Evolutionary conservation across 2,329 filamentous ascomycete species (phyloP), one percentile per base, ranked within the genome.

Genomic region (Diaporthe sp.): DNA sequence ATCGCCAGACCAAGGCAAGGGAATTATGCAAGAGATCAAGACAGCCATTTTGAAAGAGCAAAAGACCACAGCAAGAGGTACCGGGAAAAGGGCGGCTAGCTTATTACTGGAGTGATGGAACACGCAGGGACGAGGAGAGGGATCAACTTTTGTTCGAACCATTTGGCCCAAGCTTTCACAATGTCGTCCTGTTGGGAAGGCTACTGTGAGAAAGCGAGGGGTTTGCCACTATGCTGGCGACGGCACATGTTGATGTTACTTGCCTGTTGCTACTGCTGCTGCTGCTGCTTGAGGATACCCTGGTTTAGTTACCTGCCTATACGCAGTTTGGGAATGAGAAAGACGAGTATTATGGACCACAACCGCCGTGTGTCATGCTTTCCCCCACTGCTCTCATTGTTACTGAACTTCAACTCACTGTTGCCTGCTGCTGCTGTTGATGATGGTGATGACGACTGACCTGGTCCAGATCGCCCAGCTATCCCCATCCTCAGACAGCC

Each of bases 221-320:
- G 49, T 12, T 39, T 39, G 37, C 49, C 15, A 13, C 31, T 46
- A 55, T 31, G 15, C 37, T 65, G 71, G 71, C 46, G 57, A 53
- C 58, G 71, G 60, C 58, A 70, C 25, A 34, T 65, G 71, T 65
- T 73, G 71, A 44, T 65, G 5, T 46, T 37, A 73, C 34, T 46
- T 37, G 65, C 34, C 60, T 55, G 46, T 49, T 28, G 22, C 49
- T 37, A 46, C 57, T 71, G 37, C 39, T 58, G 57, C 57, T 72
- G 28, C 39, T 60, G 25, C 42, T 71, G 60, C 55, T 72, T 72
- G 58, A 71, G 68, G 67, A 75, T 75, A 75, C 73, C 73, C 73
- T 72, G 67, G 57, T 62, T 55, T 51, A 71, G 73, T 51, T 65
- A 65, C 44, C 67, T 58, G 49, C 58, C 44, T 58, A 72, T 58